Base-by-base conservation (phyloP, 331 rosid species). In the Malus hybrid region DNA sequence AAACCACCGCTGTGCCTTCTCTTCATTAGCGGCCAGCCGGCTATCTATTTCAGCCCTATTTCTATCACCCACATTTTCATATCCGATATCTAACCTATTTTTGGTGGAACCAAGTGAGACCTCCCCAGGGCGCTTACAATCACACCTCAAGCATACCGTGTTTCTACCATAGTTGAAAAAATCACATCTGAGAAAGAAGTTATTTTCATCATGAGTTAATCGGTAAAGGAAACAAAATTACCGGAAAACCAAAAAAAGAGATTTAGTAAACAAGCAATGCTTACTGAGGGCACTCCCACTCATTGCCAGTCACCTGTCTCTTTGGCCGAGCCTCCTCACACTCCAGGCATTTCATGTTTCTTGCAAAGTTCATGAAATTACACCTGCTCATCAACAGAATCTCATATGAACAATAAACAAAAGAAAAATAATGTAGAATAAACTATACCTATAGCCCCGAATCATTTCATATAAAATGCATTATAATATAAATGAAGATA, bases 261-360 rank as follows among this genome's bases (percentile, higher is more conserved):
- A 60, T 58, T 4, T 72, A 18, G 67, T 6, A 77, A 62, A 32
- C 60, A 76, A 71, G 56, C 44, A 62, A 76, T 81, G 78, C 98
- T 82, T 80, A 94, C 98, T 94, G 97, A 75, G 98, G 98, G 78
- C 98, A 94, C 81, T 94, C 98, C 98, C 98, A 94, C 82, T 94
- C 98, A 76, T 89, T 89, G 57, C 97, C 97, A 72, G 89, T 85
- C 66, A 94, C 82, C 82, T 91, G 96, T 66, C 91, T 84, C 85
- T 88, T 85, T 63, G 97, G 98, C 66, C 95, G 87, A 66, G 89
- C 87, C 87, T 91, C 98, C 78, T 90, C 94, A 46, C 98, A 94
- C 70, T 94, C 95, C 6, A 89, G 95, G 77, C 98, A 94, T 79
- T 91, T 88, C 18, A 79, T 53, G 81, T 94, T 94, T 81, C 90